These are phyloP conservation scores for Sicyos edulis DNA, from an alignment of 306 rosid genomes.

Conservation along the genomic window DNA sequence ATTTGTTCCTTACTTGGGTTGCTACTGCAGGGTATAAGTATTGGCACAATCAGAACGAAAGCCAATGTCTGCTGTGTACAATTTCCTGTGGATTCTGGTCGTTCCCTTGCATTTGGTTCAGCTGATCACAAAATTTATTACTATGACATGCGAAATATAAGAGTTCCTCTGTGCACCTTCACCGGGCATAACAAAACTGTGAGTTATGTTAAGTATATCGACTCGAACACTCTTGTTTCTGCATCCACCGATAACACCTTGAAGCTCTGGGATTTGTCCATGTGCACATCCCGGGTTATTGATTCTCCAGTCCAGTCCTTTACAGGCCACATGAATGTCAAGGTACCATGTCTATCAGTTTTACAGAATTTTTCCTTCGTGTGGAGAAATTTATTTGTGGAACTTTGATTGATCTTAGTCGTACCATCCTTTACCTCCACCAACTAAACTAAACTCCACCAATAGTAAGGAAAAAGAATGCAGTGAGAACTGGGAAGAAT, in stretches of 20 bases:
- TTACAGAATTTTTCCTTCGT: background rate
- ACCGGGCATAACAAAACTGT: constrained; percentile 87
- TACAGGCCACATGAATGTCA: constrained; percentile 80
- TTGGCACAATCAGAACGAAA: constrained; percentile 86
- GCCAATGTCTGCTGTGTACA: constrained; percentile 97
- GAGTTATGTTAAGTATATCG: constrained; percentile 82
- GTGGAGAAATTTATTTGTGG: background rate
- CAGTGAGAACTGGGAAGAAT: no score
- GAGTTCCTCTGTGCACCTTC: constrained; percentile 70
- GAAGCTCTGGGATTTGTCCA: constrained; percentile 97
- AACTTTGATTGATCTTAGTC: background rate
- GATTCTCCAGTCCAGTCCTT: constrained; percentile 74
- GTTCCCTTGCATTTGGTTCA: constrained; percentile 87
- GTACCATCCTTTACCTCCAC: no score
- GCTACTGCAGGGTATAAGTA: constrained; percentile 85
- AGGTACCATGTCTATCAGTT: constrained; percentile 44
- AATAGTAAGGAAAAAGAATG: no score
- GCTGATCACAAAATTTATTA: constrained; percentile 89
- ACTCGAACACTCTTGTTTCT: constrained; percentile 58
- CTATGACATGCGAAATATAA: constrained; percentile 76
- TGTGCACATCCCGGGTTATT: constrained; percentile 62
- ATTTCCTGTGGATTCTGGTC: constrained; percentile 73
- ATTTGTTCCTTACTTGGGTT: constrained; percentile 70
- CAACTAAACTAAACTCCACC: no score
- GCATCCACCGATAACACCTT: constrained; percentile 84